Base-by-base conservation (phyloP, 2,329 filamentous ascomycete species). In the Fusarium sp. region DNA sequence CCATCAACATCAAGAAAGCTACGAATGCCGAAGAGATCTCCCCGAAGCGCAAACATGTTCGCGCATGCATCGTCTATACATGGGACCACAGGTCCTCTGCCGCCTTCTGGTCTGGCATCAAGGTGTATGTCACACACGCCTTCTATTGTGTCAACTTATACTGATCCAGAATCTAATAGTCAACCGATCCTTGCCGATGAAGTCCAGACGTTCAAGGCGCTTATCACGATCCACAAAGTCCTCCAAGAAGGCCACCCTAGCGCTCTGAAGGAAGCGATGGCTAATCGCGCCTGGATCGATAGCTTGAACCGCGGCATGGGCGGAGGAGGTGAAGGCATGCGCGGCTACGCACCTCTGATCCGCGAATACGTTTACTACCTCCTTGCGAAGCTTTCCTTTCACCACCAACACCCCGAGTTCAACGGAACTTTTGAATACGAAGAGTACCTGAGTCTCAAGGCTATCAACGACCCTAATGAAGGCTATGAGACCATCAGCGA, bases 341-440 rank as follows among this genome's bases (percentile, higher is more conserved):
- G 94, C 79, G 93, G 93, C 80, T 99, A 99, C 81, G 93, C 90
- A 18, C 93, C 94, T 23, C 84, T 99, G 77, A 98, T 99, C 77
- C 89, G 93, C 73, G 96, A 99, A 88, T 99, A 99, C 80, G 94
- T 98, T 74, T 94, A 93, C 82, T 99, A 94, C 82, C 87, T 99
- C 42, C 89, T 98, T 66, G 93, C 95, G 51, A 99, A 99, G 84
- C 87, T 99, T 63, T 90, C 89, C n/a, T 99, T 99, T 82, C 96
- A 99, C 82, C 90, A 96, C 68, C 93, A 97, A 73, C 96, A 99
- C 78, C 93, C 94, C 20, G 95, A 98, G 80, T 99, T 99, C 85
- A 99, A 99, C 81, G 96, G 95, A 64, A 94, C 95, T 3, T 99
- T 99, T 77, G 96, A 99, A 79, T 99, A 99, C 78, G 95, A 98